phyloP scores from a whole-genome alignment of 768 basidiomycete genomes.

The Mycena epipterygia region DNA sequence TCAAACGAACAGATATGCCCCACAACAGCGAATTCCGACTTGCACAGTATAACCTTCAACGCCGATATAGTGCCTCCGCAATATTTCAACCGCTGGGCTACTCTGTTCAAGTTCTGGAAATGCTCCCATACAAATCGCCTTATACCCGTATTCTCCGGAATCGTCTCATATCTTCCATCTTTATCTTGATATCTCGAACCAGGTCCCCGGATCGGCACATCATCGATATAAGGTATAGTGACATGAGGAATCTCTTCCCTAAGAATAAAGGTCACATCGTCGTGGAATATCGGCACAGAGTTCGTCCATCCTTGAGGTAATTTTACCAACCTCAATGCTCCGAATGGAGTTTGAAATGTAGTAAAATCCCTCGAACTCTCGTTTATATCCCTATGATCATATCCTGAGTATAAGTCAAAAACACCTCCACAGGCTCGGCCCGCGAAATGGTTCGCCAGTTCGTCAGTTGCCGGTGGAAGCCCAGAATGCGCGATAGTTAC shows the following conservation, averaged over 20 bases:
- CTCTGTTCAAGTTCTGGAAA: background rate
- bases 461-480: conserved; percentile 31
- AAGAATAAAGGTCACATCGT: background rate
- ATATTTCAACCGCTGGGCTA: background rate
- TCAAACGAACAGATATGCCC: no score
- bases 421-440: conserved; percentile 12
- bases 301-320: no score
- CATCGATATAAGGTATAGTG: conserved; percentile 36
- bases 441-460: conserved; percentile 5
- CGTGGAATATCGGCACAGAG: conserved; percentile 34
- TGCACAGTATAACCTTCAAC: no score
- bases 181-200: background rate
- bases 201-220: conserved; percentile 35
- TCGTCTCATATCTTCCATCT: background rate
- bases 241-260: no score
- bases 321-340: conserved; percentile 32
- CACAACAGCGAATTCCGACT: no score
- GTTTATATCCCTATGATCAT: conserved; percentile 41
- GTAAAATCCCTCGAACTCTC: conserved; percentile 43
- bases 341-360: conserved; percentile 43
- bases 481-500: conserved; percentile 38
- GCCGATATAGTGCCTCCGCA: no score
- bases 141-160: background rate
- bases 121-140: no score
- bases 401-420: conserved; percentile 40